Base-by-base conservation (phyloP, 192 early-diverging fungal genomes). In the Radiomyces spectabilis region DNA sequence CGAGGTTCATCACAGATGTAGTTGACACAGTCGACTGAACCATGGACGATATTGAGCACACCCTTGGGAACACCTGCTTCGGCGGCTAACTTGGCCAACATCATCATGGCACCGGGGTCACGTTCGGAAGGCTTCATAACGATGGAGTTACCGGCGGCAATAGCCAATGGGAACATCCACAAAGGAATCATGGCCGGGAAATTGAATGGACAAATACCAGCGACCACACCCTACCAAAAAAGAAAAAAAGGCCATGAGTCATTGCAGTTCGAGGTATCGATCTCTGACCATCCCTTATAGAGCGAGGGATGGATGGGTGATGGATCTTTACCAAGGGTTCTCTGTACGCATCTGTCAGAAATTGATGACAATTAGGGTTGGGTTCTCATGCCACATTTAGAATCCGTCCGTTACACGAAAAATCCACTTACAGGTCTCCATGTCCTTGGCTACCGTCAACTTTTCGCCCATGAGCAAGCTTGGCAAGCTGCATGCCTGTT, bases 111-210 rank as follows among this genome's bases (percentile, higher is more conserved):
- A 15, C 91, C 90, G 1, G 95, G 95, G 65, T 93, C 93, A 57
- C 87, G 83, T 68, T 97, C 95, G 8, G 88, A 92, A 24, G 95
- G 95, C 75, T 97, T 97, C 40, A 97, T 77, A 13, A 97, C 35
- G 55, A 81, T 82, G 0, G 95, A 91, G 74, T 97, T 97, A 41
- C 95, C 95, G 24, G 80, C 81, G 38, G 88, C 95, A 65, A 93
- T 85, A 45, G 95, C 92, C 16, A 95, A 72, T 12, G 95, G 95
- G 79, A 97, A 93, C 81, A 97, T 91, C 95, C 95, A 97, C 57
- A 92, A 71, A 46, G 85, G 85, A 39, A 87, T 85, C 93, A 94
- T 95, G 33, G 93, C 95, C 3, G 95, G 95, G 72, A 97, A 97
- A 68, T 97, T 97, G 80, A 97, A 97, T 39, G 95, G 93, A 57